Conservation (phyloP, 2,329 filamentous ascomycete genomes). For the Cytospora paraplurivora region DNA sequence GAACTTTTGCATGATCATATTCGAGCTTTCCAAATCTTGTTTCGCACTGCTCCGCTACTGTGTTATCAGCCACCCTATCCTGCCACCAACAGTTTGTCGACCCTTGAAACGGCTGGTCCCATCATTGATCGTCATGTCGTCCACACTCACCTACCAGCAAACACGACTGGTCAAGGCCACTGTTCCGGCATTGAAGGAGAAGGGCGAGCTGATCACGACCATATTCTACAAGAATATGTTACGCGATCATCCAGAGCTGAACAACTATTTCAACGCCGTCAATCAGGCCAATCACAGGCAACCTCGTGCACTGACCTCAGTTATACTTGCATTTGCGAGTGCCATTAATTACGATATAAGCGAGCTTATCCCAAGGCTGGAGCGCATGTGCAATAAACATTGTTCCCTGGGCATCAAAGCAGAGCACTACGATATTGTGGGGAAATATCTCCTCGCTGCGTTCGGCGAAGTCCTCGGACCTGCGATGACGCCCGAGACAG, state of each 20-base stretch:
- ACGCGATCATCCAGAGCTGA: constrained; percentile 63
- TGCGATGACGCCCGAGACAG: constrained; percentile 64
- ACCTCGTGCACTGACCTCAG: constrained; percentile 60
- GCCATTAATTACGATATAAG: constrained; percentile 65
- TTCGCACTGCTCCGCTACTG: neutral
- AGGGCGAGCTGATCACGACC: constrained; percentile 69
- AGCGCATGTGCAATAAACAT: constrained; percentile 71
- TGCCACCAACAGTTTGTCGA: neutral
- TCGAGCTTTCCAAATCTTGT: no score
- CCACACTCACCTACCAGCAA: constrained; percentile 54
- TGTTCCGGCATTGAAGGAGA: constrained; percentile 66
- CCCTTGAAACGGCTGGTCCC: neutral
- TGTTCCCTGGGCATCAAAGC: constrained; percentile 68
- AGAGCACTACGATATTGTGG: constrained; percentile 72
- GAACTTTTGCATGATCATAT: neutral
- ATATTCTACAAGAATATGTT: constrained; percentile 74
- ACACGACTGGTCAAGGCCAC: constrained; percentile 68
- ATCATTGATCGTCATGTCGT: constrained; percentile 20
- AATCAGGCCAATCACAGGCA: constrained; percentile 66
- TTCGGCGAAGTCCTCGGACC: constrained; percentile 68
- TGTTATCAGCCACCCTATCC: neutral
- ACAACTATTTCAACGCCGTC: constrained; percentile 70
- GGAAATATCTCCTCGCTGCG: constrained; percentile 66
- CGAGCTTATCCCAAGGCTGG: constrained; percentile 55
- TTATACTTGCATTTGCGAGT: constrained; percentile 70